Evolutionary conservation across 2,329 filamentous ascomycete species (phyloP).

Genomic region (Aaosphaeria pasadenensis): DNA sequence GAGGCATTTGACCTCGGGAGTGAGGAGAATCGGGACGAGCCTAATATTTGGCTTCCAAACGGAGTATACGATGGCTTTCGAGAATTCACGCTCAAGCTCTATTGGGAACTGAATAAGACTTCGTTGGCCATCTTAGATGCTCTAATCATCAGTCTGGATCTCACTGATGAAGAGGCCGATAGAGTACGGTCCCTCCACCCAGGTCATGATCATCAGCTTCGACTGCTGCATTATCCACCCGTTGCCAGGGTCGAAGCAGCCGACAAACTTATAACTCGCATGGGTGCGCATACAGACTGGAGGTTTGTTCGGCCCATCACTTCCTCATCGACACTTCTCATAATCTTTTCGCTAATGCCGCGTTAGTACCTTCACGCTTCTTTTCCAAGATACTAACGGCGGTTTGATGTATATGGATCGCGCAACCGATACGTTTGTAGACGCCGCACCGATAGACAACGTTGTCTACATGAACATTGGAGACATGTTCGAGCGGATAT

Average conservation of each 20-base stretch:
- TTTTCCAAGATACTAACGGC: slow-evolving; percentile 54
- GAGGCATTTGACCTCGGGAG: slow-evolving; percentile 50
- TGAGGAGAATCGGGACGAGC: slow-evolving; percentile 40
- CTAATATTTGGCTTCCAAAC: slow-evolving; percentile 50
- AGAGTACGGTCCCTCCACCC: slow-evolving; percentile 49
- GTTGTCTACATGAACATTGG: slow-evolving; percentile 49
- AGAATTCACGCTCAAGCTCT: slow-evolving; percentile 49
- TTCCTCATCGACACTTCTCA: background rate
- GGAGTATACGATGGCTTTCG: slow-evolving; percentile 45
- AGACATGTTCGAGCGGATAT: slow-evolving; percentile 50
- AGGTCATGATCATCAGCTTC: slow-evolving; percentile 57
- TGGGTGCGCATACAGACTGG: slow-evolving; percentile 56
- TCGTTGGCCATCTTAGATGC: slow-evolving; percentile 45
- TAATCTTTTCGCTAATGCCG: background rate
- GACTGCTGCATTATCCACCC: slow-evolving; percentile 59
- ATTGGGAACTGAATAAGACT: slow-evolving; percentile 46
- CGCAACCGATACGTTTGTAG: slow-evolving; percentile 38
- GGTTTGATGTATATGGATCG: slow-evolving; percentile 52
- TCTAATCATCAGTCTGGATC: slow-evolving; percentile 47
- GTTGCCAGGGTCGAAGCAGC: slow-evolving; percentile 45
- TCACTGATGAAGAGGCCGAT: slow-evolving; percentile 43
- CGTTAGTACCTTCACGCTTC: slow-evolving; percentile 42
- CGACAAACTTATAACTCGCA: slow-evolving; percentile 44
- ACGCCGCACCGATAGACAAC: slow-evolving; percentile 31
- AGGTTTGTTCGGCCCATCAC: slow-evolving; percentile 22